Conservation (phyloP, 495 filamentous ascomycete species). For the Penicillium ochrochloron region DNA sequence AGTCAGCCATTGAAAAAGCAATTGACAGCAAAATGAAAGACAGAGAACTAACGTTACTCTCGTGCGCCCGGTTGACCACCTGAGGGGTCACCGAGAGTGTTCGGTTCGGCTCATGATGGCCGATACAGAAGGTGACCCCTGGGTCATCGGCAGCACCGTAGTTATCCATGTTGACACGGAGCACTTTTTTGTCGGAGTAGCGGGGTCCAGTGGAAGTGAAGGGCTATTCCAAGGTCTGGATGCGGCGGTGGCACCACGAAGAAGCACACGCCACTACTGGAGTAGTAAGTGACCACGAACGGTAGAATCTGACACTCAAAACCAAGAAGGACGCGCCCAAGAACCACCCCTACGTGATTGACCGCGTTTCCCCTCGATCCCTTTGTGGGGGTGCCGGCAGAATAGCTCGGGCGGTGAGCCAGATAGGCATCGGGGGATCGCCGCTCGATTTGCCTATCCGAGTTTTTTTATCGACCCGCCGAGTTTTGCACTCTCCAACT, state of each 20-base stretch:
- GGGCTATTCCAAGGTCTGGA: conserved; percentile 10
- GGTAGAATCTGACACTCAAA: conserved; percentile 7
- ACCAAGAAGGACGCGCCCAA: not conserved
- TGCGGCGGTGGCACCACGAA: not conserved
- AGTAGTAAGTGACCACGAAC: conserved; percentile 1
- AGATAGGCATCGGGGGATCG: conserved; percentile 39
- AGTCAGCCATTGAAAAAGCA: not conserved
- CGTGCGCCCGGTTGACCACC: conserved; percentile 70
- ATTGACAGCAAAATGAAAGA: not conserved
- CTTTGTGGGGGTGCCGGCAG: conserved; percentile 36
- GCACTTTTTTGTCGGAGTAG: conserved; percentile 14
- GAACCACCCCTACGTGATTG: conserved; percentile 18
- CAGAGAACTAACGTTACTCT: conserved; percentile 49
- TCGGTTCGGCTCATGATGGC: conserved; percentile 79
- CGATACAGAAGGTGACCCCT: conserved; percentile 72
- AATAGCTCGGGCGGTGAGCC: conserved; percentile 40
- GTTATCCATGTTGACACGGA: conserved; percentile 45
- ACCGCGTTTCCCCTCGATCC: conserved; percentile 27
- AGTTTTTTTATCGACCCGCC: conserved; percentile 33
- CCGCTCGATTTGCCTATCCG: conserved; percentile 43
- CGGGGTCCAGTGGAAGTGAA: conserved; percentile 18
- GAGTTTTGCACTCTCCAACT: conserved; percentile 28
- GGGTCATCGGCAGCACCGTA: conserved; percentile 56
- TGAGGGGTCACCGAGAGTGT: conserved; percentile 61
- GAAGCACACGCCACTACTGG: conserved; percentile 4